Evolutionary conservation across 2,329 filamentous ascomycete genomes (phyloP), one percentile per base, ranked within the genome.

Genomic region (Trichoderma sp.): DNA sequence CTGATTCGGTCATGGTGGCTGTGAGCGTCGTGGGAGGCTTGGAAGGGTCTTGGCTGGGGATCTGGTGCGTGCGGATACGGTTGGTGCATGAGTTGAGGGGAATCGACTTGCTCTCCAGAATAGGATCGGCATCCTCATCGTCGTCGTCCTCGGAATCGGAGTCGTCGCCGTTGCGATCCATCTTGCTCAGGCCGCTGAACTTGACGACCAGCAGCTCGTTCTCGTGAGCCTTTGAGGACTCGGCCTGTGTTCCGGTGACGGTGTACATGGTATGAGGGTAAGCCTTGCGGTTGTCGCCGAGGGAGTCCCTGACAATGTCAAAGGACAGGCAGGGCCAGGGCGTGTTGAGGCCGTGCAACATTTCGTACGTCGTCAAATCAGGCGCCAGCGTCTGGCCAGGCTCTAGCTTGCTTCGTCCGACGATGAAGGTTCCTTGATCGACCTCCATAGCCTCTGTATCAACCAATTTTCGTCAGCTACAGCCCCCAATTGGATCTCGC

Each of bases 301-400:
- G 88, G 67, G 87, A 86, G 83, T 99, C 96, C 77, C 88, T 91
- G 74, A 99, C 83, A 73, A 99, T 92, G 80, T 98, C 96, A 82
- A 98, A 97, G 2, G 95, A 98, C 17, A 99, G 88, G 80, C 96
- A 99, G 3, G 96, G 96, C 96, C 96, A 99, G 1, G 94, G 94
- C 8, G 95, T 95, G 81, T 92, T 96, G 74, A 99, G 88, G 73
- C 90, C 94, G 85, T 99, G 96, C 72, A 99, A 90, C 94, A 99
- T 97, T 81, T 98, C 92, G 85, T 99, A 99, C 6, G 95, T 95
- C n/a, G 93, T 93, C 72, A 93, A 87, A 82, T 99, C 96, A 15
- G 96, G 95, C 4, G 94, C 90, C 71, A 99, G 88, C 6, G 94
- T 95, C 85, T 98, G 94, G 77, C 94, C 95, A 13, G 94, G 91